Percentiles rank a stretch among this genome's conserved stretches.
These are phyloP conservation scores for Phytophthora pseudosyringae DNA, from an alignment of 352 stramenopile species.

Conservation along the genomic window DNA sequence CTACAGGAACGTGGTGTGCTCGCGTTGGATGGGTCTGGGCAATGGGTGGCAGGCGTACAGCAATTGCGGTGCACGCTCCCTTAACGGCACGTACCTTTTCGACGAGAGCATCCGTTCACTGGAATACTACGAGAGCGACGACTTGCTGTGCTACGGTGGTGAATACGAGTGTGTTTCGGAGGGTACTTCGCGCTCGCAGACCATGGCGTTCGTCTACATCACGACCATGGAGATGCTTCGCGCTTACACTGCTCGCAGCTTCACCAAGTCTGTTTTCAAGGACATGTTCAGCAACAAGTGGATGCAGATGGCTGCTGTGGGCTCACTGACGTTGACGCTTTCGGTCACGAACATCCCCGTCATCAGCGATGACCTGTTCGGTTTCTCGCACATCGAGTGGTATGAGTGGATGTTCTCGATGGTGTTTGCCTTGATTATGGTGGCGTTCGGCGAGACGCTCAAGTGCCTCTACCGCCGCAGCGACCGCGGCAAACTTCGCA, in stretches of 20 bases:
- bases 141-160: slow-evolving; percentile 53
- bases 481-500: slow-evolving; percentile 52
- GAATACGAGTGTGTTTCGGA: slow-evolving; percentile 70
- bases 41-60: slow-evolving; percentile 52
- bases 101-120: slow-evolving; percentile 37
- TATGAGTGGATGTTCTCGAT: slow-evolving; percentile 82
- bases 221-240: slow-evolving; percentile 80
- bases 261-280: slow-evolving; percentile 76
- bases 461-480: slow-evolving; percentile 67
- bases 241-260: slow-evolving; percentile 79
- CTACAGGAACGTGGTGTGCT: slow-evolving; percentile 59
- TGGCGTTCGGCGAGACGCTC: slow-evolving; percentile 71
- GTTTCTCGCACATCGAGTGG: slow-evolving; percentile 74
- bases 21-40: slow-evolving; percentile 59
- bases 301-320: slow-evolving; percentile 75
- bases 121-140: slow-evolving; percentile 47
- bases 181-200: slow-evolving; percentile 69
- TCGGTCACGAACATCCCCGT: slow-evolving; percentile 76
- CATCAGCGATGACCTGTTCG: slow-evolving; percentile 71
- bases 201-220: slow-evolving; percentile 82
- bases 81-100: slow-evolving; percentile 51
- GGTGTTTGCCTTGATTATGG: slow-evolving; percentile 70
- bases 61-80: slow-evolving; percentile 48
- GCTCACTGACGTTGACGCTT: slow-evolving; percentile 62
- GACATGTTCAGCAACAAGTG: slow-evolving; percentile 82